These are phyloP conservation scores for Dryadomyces sulphureus DNA, from an alignment of 2,329 filamentous ascomycete species.

Conservation along the genomic window DNA sequence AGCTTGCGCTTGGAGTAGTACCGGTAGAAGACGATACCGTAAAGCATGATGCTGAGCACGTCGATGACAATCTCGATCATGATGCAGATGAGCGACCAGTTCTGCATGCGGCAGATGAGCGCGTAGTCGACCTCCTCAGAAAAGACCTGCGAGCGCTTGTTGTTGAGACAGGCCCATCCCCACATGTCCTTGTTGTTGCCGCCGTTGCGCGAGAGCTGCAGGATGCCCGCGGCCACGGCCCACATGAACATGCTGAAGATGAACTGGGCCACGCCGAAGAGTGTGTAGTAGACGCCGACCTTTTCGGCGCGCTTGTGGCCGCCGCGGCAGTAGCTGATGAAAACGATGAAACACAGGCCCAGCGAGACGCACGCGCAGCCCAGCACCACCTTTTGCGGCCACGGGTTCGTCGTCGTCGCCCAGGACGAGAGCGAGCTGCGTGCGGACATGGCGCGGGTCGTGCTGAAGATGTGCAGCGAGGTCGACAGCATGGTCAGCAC, in stretches of 20 bases:
- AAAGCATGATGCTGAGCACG: conserved; percentile 78
- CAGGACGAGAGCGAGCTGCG: conserved; percentile 76
- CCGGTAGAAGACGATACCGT: conserved; percentile 90
- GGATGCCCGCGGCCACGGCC: conserved; percentile 69
- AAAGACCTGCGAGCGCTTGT: conserved; percentile 66
- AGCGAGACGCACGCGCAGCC: conserved; percentile 69
- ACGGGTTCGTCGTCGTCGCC: conserved; percentile 64
- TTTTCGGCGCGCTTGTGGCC: conserved; percentile 85
- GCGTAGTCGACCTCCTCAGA: conserved; percentile 71
- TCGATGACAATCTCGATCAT: conserved; percentile 95
- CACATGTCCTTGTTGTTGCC: conserved; percentile 78
- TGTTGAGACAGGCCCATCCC: conserved; percentile 95
- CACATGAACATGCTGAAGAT: conserved; percentile 87
- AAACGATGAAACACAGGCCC: conserved; percentile 60
- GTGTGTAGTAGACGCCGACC: conserved; percentile 85
- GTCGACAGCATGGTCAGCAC: conserved; percentile 79
- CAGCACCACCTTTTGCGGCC: conserved; percentile 81
- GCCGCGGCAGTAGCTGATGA: conserved; percentile 75
- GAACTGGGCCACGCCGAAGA: conserved; percentile 89
- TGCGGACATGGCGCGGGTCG: conserved; percentile 58
- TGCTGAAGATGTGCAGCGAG: conserved; percentile 86
- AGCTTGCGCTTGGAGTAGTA: conserved; percentile 95
- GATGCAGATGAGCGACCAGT: conserved; percentile 92
- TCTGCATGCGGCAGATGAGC: conserved; percentile 82
- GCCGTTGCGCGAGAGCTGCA: conserved; percentile 64